Percentiles rank a stretch among this genome's conserved stretches.
These are phyloP conservation scores for Physcomitrellopsis africana DNA, from an alignment of 225 moss, liverwort and hornwort species.

Conservation along the genomic window DNA sequence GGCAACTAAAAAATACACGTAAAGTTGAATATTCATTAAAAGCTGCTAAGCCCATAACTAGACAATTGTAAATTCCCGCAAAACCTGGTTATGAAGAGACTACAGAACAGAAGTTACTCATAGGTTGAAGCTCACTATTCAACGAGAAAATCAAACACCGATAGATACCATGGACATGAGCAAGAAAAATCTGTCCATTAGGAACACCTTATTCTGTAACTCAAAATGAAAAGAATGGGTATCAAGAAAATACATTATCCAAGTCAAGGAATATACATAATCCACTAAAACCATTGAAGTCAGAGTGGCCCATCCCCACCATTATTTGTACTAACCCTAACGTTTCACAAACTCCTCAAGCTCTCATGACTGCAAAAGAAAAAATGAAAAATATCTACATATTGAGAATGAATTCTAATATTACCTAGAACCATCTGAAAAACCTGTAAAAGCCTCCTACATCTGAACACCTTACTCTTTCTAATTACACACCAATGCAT, in stretches of 20 bases:
- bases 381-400: too few species aligned
- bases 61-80: too few species aligned
- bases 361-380: background rate
- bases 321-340: constrained; percentile 9
- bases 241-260: constrained; percentile 27
- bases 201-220: constrained; percentile 24
- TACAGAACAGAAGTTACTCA: too few species aligned
- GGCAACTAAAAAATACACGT: too few species aligned
- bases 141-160: background rate
- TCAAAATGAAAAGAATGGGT: constrained; percentile 28
- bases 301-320: constrained; percentile 9
- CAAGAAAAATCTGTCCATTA: background rate
- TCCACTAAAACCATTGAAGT: constrained; percentile 26
- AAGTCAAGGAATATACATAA: constrained; percentile 12
- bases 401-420: too few species aligned
- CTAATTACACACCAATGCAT: constrained; percentile 11
- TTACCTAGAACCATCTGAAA: too few species aligned
- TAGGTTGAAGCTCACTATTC: too few species aligned
- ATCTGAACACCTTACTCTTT: background rate
- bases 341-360: background rate
- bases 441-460: constrained; percentile 2
- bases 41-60: too few species aligned
- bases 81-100: too few species aligned
- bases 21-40: too few species aligned
- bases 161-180: constrained; percentile 8